Base-by-base conservation (phyloP, 805 yeast species). In the Candida khao-thaluensis region DNA sequence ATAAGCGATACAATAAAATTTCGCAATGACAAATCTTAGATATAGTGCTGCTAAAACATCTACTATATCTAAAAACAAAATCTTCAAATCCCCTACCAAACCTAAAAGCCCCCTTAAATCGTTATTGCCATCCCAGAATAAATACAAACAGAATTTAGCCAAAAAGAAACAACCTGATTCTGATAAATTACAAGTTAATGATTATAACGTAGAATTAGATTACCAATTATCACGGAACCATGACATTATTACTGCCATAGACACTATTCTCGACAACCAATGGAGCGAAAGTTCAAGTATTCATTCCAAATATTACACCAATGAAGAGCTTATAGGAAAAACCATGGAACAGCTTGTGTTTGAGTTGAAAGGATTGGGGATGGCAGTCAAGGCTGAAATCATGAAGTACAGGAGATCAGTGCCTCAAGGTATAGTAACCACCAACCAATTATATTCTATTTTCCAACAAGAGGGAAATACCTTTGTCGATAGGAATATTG, bases 371-470 rank as follows among this genome's bases (percentile, higher is more conserved):
- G 71, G 72, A 1, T 27, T 69, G 7, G 53, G 68, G 0, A 54
- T 57, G 57, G 52, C 47, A 22, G 50, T 52, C 2, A 67, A 66
- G 44, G 71, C 65, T 1, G 72, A 64, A 2, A 59, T 66, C 5
- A 37, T 65, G 43, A 62, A 57, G 42, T 67, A 58, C 46, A 48
- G 74, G 23, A 41, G 38, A 26, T 62, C 60, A 17, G 46, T 69
- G 2, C 77, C 79, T 0, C 55, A 45, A 11, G 66, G 69, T 7
- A 45, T 74, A 25, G 56, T 74, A 7, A 62, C 76, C 1, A 43
- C 66, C 9, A 66, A 66, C 22, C 82, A 77, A 43, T 47, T 79
- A 3, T 78, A 78, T 47, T 59, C 81, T 1, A 47, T 77, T 8
- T 72, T 66, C 38, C 65, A 65, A 10, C 54, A 61, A 17, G 59